Conservation (phyloP, 768 basidiomycete genomes). For the Leccinellum rugosiceps region DNA sequence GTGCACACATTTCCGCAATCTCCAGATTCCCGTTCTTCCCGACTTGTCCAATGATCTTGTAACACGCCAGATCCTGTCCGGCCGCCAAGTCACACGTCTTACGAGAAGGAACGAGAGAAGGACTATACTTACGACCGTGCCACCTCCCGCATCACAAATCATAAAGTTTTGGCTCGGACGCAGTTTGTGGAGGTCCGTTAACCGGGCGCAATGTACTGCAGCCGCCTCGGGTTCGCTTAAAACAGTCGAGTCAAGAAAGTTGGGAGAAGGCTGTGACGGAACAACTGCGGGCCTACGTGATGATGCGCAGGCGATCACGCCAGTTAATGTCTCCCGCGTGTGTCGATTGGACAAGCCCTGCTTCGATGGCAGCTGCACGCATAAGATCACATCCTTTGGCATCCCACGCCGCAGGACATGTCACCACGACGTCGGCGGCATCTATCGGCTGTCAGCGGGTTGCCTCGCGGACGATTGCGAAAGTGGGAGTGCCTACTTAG, state of each 20-base stretch:
- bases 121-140: constrained; percentile 55
- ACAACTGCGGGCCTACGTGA: constrained; percentile 48
- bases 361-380: constrained; percentile 79
- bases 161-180: constrained; percentile 82
- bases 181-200: constrained; percentile 77
- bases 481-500: constrained; percentile 50
- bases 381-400: constrained; percentile 81
- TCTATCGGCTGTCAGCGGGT: constrained; percentile 40
- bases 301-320: constrained; percentile 80
- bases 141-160: constrained; percentile 90
- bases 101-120: not conserved
- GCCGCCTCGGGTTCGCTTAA: constrained; percentile 74
- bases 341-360: constrained; percentile 73
- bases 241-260: constrained; percentile 5
- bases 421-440: constrained; percentile 80
- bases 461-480: not conserved
- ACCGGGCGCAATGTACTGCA: constrained; percentile 84
- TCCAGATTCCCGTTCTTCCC: constrained; percentile 76
- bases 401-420: constrained; percentile 91
- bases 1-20: constrained; percentile 87
- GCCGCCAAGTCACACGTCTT: constrained; percentile 6
- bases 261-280: not conserved
- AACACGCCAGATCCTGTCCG: constrained; percentile 45
- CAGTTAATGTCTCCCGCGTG: constrained; percentile 68
- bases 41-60: constrained; percentile 80